Conservation (phyloP, 129 eudicot genomes). For the Cynara cardunculus region DNA sequence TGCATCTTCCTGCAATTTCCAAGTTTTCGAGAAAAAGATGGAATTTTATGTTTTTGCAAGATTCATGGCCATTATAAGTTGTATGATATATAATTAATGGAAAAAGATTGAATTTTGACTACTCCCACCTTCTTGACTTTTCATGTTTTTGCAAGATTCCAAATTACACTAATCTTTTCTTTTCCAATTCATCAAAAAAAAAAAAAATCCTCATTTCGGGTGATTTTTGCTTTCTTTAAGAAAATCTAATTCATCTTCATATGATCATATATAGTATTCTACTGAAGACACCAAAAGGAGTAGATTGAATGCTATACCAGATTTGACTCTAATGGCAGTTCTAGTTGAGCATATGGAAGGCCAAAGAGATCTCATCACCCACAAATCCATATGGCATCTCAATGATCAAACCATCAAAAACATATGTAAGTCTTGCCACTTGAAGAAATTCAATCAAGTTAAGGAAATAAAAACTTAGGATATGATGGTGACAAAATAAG, state of each 20-base stretch:
- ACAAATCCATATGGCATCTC: slow-evolving; percentile 89
- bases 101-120: not conserved
- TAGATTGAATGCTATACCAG: slow-evolving; percentile 61
- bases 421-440: slow-evolving; percentile 60
- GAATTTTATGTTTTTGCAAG: not conserved
- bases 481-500: no score
- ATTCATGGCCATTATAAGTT: not conserved
- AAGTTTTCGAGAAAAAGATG: not conserved
- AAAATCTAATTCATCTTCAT: not conserved
- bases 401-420: slow-evolving; percentile 75
- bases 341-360: slow-evolving; percentile 85
- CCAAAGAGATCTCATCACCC: slow-evolving; percentile 85
- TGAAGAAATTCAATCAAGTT: no score
- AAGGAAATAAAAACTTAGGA: no score
- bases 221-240: not conserved
- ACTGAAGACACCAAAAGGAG: slow-evolving; percentile 31
- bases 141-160: not conserved
- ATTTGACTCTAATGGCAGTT: slow-evolving; percentile 87
- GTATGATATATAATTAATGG: not conserved
- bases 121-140: slow-evolving; percentile 1
- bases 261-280: slow-evolving; percentile 6
- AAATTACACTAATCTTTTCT: not conserved
- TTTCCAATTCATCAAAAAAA: not conserved
- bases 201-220: not conserved
- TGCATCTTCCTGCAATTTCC: slow-evolving; percentile 13